phyloP scores from a whole-genome alignment of 1,284 basidiomycete genomes.

The Ustilago hordei region DNA sequence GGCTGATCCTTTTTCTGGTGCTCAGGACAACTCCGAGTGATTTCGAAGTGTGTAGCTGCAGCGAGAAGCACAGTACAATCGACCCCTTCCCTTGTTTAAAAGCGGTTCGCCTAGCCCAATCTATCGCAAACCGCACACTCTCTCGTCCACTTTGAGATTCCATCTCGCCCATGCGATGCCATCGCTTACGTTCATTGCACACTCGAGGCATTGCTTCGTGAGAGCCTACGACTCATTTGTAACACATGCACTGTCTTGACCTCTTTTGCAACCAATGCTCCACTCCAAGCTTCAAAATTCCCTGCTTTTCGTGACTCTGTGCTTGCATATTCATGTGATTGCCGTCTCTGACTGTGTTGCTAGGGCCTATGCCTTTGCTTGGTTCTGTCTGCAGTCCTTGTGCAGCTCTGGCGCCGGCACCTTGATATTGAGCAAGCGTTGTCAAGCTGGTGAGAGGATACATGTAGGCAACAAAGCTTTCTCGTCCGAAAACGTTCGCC shows the following conservation, averaged over 20 bases:
- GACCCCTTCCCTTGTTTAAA: not conserved
- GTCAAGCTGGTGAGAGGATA: not conserved
- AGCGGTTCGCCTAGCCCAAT: not conserved
- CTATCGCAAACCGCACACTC: not conserved
- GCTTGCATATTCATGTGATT: not conserved
- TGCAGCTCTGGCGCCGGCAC: no score
- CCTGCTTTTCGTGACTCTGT: not conserved
- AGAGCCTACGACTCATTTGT: not conserved
- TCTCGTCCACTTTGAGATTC: not conserved
- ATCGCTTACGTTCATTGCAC: not conserved
- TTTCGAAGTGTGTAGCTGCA: not conserved
- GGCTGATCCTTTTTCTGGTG: slow-evolving; percentile 8
- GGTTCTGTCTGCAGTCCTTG: not conserved
- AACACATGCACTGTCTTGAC: slow-evolving; percentile 2
- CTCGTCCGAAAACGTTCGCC: slow-evolving; percentile 48
- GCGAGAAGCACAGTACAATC: not conserved
- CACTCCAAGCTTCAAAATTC: slow-evolving; percentile 5
- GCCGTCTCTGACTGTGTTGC: not conserved
- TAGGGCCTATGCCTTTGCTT: not conserved
- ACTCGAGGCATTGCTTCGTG: not conserved
- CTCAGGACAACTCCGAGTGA: slow-evolving; percentile 13
- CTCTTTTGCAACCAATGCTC: slow-evolving; percentile 7
- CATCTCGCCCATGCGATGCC: not conserved
- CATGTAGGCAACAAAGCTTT: slow-evolving; percentile 17
- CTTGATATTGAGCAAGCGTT: no score